phyloP scores from a whole-genome alignment of 192 early-diverging fungal species.

The Rhizoclosmatium sp. region DNA sequence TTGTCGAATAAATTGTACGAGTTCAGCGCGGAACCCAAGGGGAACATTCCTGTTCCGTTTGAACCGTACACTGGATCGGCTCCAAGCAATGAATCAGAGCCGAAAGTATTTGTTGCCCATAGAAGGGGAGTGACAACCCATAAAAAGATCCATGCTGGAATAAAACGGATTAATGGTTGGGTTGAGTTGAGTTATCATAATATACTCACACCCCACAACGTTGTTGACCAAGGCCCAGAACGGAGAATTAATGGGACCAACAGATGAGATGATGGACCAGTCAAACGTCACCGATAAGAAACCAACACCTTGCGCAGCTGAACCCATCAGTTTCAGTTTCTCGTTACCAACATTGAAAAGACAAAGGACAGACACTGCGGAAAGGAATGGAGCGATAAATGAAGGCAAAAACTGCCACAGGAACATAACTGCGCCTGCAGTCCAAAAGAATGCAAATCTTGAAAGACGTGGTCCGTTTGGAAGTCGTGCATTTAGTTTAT shows the following conservation, averaged over 20 bases:
- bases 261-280: slow-evolving; percentile 14
- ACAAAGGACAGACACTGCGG: slow-evolving; percentile 37
- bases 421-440: slow-evolving; percentile 32
- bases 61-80: slow-evolving; percentile 18
- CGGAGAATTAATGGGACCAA: slow-evolving; percentile 7
- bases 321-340: slow-evolving; percentile 31
- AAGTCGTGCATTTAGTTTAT: background rate
- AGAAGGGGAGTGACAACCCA: slow-evolving; percentile 43
- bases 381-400: slow-evolving; percentile 28
- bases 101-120: slow-evolving; percentile 43
- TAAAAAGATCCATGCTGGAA: slow-evolving; percentile 23
- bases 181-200: background rate
- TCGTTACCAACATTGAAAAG: background rate
- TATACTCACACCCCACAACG: slow-evolving; percentile 28
- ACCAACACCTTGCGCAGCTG: slow-evolving; percentile 40
- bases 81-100: slow-evolving; percentile 33
- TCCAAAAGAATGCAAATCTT: slow-evolving; percentile 43
- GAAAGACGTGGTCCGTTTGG: slow-evolving; percentile 21
- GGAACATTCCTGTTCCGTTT: slow-evolving; percentile 34
- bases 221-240: slow-evolving; percentile 18
- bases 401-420: slow-evolving; percentile 34
- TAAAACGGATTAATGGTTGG: background rate
- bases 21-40: slow-evolving; percentile 37
- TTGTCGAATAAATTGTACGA: slow-evolving; percentile 35
- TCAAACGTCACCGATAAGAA: slow-evolving; percentile 39